A percentile compares a stretch with the other conserved stretches of the same genome.
Conservation (phyloP, 2,329 filamentous ascomycete species). For the Periconia digitata region DNA sequence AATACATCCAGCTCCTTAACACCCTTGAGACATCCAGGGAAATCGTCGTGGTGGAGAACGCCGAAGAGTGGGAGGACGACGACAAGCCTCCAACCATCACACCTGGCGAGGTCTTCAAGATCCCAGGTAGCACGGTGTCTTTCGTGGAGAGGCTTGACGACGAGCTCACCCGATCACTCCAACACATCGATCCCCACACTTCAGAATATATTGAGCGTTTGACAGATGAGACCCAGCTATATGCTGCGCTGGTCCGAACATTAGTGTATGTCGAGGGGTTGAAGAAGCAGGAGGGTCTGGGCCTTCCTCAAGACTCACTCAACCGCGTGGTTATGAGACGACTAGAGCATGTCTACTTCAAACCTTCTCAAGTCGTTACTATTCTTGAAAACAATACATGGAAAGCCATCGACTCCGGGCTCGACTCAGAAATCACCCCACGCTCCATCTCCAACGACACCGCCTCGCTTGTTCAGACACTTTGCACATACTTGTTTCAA, state of each 20-base stretch:
- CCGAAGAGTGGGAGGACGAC: slow-evolving; percentile 98
- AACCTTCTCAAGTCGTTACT: slow-evolving; percentile 89
- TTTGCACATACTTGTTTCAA: slow-evolving; percentile 93
- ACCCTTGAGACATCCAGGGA: slow-evolving; percentile 78
- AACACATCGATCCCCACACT: slow-evolving; percentile 96
- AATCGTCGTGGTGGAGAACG: slow-evolving; percentile 84
- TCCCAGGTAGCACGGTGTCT: slow-evolving; percentile 91
- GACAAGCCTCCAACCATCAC: slow-evolving; percentile 82
- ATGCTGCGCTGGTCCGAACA: slow-evolving; percentile 87
- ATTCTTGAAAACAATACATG: slow-evolving; percentile 94
- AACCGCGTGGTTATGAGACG: slow-evolving; percentile 94
- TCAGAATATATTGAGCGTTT: slow-evolving; percentile 97
- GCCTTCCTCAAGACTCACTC: slow-evolving; percentile 79
- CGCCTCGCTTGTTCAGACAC: slow-evolving; percentile 73
- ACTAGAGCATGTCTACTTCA: slow-evolving; percentile 98
- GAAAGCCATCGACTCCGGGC: slow-evolving; percentile 70
- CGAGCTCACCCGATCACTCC: slow-evolving; percentile 94
- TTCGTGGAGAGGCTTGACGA: slow-evolving; percentile 95
- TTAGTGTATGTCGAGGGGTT: slow-evolving; percentile 86
- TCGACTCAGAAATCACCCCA: slow-evolving; percentile 81
- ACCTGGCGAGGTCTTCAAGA: slow-evolving; percentile 78
- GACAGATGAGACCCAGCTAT: slow-evolving; percentile 85
- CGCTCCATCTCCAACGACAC: slow-evolving; percentile 70
- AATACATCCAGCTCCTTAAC: slow-evolving; percentile 75
- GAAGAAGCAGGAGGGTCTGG: slow-evolving; percentile 68